These are phyloP conservation scores for Thermothielavioides terrestris DNA, from an alignment of 495 filamentous ascomycete species.

Conservation along the genomic window DNA sequence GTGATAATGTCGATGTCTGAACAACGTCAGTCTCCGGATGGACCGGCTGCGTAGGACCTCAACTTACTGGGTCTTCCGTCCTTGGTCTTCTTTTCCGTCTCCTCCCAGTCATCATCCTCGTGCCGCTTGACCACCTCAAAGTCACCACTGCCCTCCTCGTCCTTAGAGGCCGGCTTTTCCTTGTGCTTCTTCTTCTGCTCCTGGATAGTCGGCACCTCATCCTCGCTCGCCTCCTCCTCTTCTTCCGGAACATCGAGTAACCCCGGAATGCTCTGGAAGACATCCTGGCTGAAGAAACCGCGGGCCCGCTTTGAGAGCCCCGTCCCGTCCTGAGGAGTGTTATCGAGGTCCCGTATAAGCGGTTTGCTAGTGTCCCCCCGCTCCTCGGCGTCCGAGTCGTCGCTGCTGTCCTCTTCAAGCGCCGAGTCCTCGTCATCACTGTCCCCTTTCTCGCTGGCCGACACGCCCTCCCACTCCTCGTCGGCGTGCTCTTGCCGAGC, in stretches of 20 bases:
- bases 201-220: slow-evolving; percentile 27
- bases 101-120: slow-evolving; percentile 57
- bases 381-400: slow-evolving; percentile 44
- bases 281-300: slow-evolving; percentile 89
- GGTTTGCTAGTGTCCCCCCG: slow-evolving; percentile 22
- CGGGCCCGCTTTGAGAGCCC: slow-evolving; percentile 73
- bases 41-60: slow-evolving; percentile 1
- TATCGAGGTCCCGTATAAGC: slow-evolving; percentile 47
- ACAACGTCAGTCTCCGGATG: slow-evolving; percentile 23
- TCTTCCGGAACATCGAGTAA: slow-evolving; percentile 39
- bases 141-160: slow-evolving; percentile 21
- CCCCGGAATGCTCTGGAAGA: slow-evolving; percentile 74
- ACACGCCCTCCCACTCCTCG: slow-evolving; percentile 87
- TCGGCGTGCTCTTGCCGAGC: slow-evolving; percentile 73
- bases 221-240: slow-evolving; percentile 45
- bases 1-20: slow-evolving; percentile 96
- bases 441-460: slow-evolving; percentile 52
- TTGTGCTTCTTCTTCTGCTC: slow-evolving; percentile 14
- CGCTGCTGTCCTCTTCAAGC: slow-evolving; percentile 50
- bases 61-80: slow-evolving; percentile 61
- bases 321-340: slow-evolving; percentile 32
- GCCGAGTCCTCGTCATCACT: slow-evolving; percentile 43
- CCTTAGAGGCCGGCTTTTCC: neutral
- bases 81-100: slow-evolving; percentile 54
- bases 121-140: slow-evolving; percentile 48